Evolutionary conservation across 306 rosid genomes (phyloP), one percentile per base, ranked within the genome.

Genomic region (Cyclanthera cordifolia): DNA sequence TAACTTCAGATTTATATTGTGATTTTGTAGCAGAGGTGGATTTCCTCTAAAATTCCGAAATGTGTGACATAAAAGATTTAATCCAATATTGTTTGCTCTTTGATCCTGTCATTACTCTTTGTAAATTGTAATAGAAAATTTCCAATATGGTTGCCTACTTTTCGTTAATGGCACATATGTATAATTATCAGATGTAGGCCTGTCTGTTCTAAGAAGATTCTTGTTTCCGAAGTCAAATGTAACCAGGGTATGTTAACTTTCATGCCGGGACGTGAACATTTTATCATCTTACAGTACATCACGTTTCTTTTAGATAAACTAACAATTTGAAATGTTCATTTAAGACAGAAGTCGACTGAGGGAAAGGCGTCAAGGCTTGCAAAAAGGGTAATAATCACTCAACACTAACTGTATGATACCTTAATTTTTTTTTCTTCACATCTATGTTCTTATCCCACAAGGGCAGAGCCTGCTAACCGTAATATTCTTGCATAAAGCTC

Each of bases 281-380:
- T 49, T 58, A 30, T 56, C 37, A 56, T 16, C 68, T 69, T 74
- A 63, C 47, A 80, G 79, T 74, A 64, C 48, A 79, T 80, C 68
- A 66, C 49, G 56, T 59, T 55, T 74, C 25, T 49, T 41, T 76
- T 50, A 39, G 53, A 58, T 78, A 67, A 79, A 84, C 79, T 79
- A 80, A 81, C 74, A 73, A 56, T 78, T 67, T 71, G 47, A 67
- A 32, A 82, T 78, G 77, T 90, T 86, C 72, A 76, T 81, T 76
- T 72, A 84, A 82, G 87, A 83, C 97, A 86, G 96, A 88, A 79
- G 82, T 76, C 83, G 73, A 79, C 39, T 48, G 84, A 81, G 69
- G 85, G 87, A 55, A 90, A 88, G 79, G 97, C 88, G 79, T 84
- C 85, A 59, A 86, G 83, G 83, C 97, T 82, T 50, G 95, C 97